Base-by-base conservation (phyloP, 2,329 filamentous ascomycete genomes). In the Byssochlamys sp. region DNA sequence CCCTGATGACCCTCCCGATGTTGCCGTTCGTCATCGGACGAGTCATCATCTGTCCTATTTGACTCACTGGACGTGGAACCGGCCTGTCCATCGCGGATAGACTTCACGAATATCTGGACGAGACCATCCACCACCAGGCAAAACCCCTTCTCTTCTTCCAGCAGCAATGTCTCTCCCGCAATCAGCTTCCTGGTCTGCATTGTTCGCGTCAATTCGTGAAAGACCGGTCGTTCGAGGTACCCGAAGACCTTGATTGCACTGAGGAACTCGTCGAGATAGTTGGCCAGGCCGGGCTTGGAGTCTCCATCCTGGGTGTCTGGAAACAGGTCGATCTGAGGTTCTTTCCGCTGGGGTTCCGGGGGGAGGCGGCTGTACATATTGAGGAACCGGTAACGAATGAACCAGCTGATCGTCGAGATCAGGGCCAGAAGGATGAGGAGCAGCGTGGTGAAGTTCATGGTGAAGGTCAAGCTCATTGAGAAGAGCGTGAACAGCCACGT, bases 171-270 rank as follows among this genome's bases (percentile, higher is more conserved):
- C 74, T 99, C 94, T 29, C 94, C 94, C 4, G 94, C 92, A 67
- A 97, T 95, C 54, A 99, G 80, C 74, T 96, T 96, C 65, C 90
- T 82, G 24, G 95, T 99, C 77, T 99, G 94, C 94, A 99, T 99
- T 59, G 91, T 96, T 59, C 94, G 82, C 0, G 94, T 99, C 65
- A 99, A 82, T 74, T 99, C 94, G 69, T 99, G 95, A 68, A 99
- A 99, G 49, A 99, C 94, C 0, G 94, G 91, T 27, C 94, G 85
- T 71, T 99, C 94, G 50, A 99, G 79, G 69, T 97, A 99, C 7
- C 94, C 94, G 75, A 99, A 99, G 58, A 99, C 94, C 74, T 97
- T 99, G 77, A 99, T 99, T 29, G 95, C 94, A 70, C 91, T 97
- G 25, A 99, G 78, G 66, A 99, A 99, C 72, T 99, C 95, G 73